A percentile compares a stretch with the other conserved stretches of the same genome.
Evolutionary conservation across 441 rosid genomes (phyloP).

Genomic region (Gossypium aridum): DNA sequence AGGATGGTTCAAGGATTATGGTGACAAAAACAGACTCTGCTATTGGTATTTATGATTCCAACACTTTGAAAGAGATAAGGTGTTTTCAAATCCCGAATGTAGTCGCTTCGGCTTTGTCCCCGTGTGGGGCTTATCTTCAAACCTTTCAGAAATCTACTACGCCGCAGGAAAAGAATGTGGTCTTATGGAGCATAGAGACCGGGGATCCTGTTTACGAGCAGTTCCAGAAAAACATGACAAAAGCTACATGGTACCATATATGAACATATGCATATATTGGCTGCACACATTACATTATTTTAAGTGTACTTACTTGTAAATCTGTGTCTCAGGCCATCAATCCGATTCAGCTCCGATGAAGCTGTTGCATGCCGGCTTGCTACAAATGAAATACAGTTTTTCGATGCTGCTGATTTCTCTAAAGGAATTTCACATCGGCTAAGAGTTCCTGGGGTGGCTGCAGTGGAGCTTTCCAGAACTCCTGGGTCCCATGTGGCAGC

Average conservation of each 20-base stretch:
- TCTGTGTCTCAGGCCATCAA: constrained; percentile 59
- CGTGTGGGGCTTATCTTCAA: constrained; percentile 73
- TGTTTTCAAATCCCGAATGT: constrained; percentile 55
- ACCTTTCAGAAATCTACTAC: constrained; percentile 72
- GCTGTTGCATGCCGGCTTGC: constrained; percentile 74
- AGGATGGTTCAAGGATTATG: constrained; percentile 71
- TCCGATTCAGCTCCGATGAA: constrained; percentile 76
- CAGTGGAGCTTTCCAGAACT: constrained; percentile 63
- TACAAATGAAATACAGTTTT: constrained; percentile 85
- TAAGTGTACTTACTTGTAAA: constrained; percentile 11
- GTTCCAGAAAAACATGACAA: constrained; percentile 74
- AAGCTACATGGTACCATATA: constrained; percentile 56
- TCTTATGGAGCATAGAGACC: constrained; percentile 52
- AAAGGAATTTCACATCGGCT: constrained; percentile 57
- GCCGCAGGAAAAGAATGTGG: constrained; percentile 79
- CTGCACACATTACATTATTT: background rate
- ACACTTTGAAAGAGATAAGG: constrained; percentile 49
- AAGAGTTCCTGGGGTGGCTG: constrained; percentile 71
- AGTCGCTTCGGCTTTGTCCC: constrained; percentile 57
- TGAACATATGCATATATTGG: background rate
- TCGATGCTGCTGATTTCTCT: constrained; percentile 69
- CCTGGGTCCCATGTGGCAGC: constrained; percentile 84
- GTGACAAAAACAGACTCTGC: constrained; percentile 48
- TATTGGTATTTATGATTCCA: constrained; percentile 54
- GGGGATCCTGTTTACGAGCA: constrained; percentile 63